These are phyloP conservation scores for Colletotrichum lindemuthianum DNA, from an alignment of 2,329 filamentous ascomycete genomes.

Conservation along the genomic window DNA sequence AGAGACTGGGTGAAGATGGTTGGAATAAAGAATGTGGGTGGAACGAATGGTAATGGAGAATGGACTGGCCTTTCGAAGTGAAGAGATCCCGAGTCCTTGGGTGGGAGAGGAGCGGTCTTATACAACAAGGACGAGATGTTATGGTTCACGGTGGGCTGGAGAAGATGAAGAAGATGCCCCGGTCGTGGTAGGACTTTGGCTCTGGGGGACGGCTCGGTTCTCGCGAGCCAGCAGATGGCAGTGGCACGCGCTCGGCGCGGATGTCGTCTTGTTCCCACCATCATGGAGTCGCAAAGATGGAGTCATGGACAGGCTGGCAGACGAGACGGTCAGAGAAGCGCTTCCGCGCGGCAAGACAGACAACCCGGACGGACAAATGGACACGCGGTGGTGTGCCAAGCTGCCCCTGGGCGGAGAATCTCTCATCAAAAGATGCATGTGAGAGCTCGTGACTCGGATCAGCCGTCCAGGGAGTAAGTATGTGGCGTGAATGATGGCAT, in stretches of 20 bases:
- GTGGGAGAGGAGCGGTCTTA: slow-evolving; percentile 23
- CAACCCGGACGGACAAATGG: not conserved
- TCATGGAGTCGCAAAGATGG: too few relatives aligned
- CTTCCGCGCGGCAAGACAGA: not conserved
- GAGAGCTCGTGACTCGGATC: slow-evolving; percentile 1
- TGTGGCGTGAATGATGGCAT: not conserved
- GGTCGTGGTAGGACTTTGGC: too few relatives aligned
- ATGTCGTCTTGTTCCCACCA: too few relatives aligned
- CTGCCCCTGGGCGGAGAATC: too few relatives aligned
- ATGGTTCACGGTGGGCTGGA: too few relatives aligned
- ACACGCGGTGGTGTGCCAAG: slow-evolving; percentile 5
- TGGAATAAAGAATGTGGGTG: slow-evolving; percentile 24
- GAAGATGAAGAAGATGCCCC: too few relatives aligned
- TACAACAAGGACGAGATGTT: not conserved
- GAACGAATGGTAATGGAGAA: slow-evolving; percentile 30
- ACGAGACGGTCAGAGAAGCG: too few relatives aligned
- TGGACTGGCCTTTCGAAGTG: slow-evolving; percentile 24
- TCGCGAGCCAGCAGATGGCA: too few relatives aligned
- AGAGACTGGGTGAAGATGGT: slow-evolving; percentile 27
- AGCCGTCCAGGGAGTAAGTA: not conserved
- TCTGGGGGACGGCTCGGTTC: too few relatives aligned
- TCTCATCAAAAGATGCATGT: too few relatives aligned
- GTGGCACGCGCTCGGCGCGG: too few relatives aligned
- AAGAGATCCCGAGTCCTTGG: slow-evolving; percentile 1
- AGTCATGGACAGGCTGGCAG: too few relatives aligned